These are phyloP conservation scores for Plenodomus biglobosus DNA, from an alignment of 2,329 filamentous ascomycete genomes.

Conservation along the genomic window DNA sequence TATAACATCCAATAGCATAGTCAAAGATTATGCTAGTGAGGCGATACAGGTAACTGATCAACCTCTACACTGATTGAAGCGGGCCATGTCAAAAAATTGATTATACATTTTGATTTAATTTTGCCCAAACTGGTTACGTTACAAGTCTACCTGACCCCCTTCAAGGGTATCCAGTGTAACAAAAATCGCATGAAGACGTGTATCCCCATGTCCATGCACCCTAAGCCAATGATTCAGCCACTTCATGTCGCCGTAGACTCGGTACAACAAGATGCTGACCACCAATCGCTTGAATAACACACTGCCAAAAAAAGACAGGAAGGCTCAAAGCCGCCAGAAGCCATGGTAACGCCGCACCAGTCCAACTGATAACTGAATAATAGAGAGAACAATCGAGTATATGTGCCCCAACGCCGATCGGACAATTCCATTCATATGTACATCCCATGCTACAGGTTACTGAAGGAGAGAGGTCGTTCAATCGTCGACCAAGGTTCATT, in stretches of 20 bases:
- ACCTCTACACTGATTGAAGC: too few species aligned
- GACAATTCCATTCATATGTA: constrained; percentile 26
- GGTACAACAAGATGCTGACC: constrained; percentile 7
- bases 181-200: too few species aligned
- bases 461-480: constrained; percentile 19
- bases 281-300: constrained; percentile 9
- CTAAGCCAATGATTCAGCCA: background rate
- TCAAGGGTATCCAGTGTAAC: too few species aligned
- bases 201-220: too few species aligned
- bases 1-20: too few species aligned
- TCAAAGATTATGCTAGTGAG: too few species aligned
- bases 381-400: constrained; percentile 7
- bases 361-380: constrained; percentile 1
- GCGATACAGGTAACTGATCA: too few species aligned
- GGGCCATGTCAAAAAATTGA: too few species aligned
- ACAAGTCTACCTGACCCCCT: too few species aligned
- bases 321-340: constrained; percentile 10
- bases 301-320: constrained; percentile 12
- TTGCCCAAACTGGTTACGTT: too few species aligned
- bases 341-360: constrained; percentile 12
- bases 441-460: constrained; percentile 19
- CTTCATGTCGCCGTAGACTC: constrained; percentile 17
- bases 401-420: constrained; percentile 24
- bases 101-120: too few species aligned
- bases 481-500: constrained; percentile 19